phyloP scores from a whole-genome alignment of 2,329 filamentous ascomycete genomes.

The Pseudogymnoascus sp. region DNA sequence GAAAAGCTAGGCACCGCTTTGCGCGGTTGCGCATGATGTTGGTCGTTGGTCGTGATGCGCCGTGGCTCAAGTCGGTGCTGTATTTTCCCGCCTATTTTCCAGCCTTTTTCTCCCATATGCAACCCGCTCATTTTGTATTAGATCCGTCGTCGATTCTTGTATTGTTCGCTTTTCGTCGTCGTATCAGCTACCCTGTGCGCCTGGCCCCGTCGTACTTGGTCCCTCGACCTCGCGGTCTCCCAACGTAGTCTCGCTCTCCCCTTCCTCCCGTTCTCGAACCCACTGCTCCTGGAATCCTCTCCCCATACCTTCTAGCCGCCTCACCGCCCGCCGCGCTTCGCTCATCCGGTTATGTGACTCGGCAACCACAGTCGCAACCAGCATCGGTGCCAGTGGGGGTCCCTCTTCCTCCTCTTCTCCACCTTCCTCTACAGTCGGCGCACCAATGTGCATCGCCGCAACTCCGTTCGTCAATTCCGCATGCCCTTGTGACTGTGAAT shows the following conservation, averaged over 20 bases:
- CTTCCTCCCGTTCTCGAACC: constrained; percentile 30
- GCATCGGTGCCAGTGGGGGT: constrained; percentile 39
- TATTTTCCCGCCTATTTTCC: constrained; percentile 5
- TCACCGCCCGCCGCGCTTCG: constrained; percentile 47
- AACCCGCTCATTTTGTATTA: not conserved
- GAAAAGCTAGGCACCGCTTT: not conserved
- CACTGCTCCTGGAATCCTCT: constrained; percentile 49
- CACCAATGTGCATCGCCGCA: not conserved
- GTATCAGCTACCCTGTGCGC: not conserved
- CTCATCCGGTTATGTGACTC: constrained; percentile 38
- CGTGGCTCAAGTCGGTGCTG: constrained; percentile 5
- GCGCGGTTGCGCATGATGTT: not conserved
- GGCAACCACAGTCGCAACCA: constrained; percentile 49
- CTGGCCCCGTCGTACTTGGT: not conserved
- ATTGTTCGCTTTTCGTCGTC: not conserved
- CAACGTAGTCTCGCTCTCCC: not conserved
- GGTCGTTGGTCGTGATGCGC: not conserved
- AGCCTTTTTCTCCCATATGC: not conserved
- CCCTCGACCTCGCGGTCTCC: not conserved
- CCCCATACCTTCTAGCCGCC: constrained; percentile 46
- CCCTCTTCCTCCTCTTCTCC: constrained; percentile 11
- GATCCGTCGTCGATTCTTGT: not conserved
- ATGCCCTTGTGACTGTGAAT: not conserved
- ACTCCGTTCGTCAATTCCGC: not conserved
- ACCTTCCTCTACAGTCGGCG: constrained; percentile 1